Percentiles rank a stretch among this genome's conserved stretches.
phyloP scores from a whole-genome alignment of 768 basidiomycete genomes.

The Boletus insuetus region DNA sequence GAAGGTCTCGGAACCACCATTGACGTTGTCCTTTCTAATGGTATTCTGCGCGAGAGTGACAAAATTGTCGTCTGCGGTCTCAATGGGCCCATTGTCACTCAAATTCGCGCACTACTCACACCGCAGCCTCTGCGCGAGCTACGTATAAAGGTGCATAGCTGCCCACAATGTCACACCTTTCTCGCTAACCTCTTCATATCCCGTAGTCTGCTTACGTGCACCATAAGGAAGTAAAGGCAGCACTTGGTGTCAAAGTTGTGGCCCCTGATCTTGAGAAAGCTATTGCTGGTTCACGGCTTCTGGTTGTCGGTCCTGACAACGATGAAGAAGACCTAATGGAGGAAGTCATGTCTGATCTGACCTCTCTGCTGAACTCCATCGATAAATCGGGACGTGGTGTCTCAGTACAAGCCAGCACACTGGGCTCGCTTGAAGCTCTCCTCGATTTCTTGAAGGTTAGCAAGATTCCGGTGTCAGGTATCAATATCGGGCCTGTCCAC shows the following conservation, averaged over 20 bases:
- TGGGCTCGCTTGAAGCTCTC: constrained; percentile 95
- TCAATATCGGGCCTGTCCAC: constrained; percentile 97
- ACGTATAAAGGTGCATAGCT: constrained; percentile 77
- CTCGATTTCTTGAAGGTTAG: constrained; percentile 92
- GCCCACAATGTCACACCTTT: background rate
- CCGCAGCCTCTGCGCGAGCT: constrained; percentile 95
- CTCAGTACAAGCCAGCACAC: constrained; percentile 94
- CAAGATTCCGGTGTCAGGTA: constrained; percentile 96
- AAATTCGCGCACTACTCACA: constrained; percentile 89
- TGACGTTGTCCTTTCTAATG: constrained; percentile 94
- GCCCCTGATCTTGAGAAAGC: constrained; percentile 97
- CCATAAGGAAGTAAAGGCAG: constrained; percentile 95
- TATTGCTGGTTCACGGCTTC: constrained; percentile 91
- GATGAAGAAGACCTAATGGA: constrained; percentile 94
- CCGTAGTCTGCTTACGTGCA: constrained; percentile 90
- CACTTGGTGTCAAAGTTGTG: constrained; percentile 92
- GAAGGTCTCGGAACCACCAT: constrained; percentile 98
- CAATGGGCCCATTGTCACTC: constrained; percentile 95
- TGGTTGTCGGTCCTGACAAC: constrained; percentile 92
- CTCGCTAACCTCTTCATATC: constrained; percentile 2
- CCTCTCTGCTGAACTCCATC: constrained; percentile 81
- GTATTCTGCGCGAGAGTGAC: constrained; percentile 88
- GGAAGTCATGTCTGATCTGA: constrained; percentile 95
- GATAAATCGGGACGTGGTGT: constrained; percentile 97
- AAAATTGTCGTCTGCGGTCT: constrained; percentile 94